Evolutionary conservation across 2,329 filamentous ascomycete species (phyloP), one percentile per base, ranked within the genome.

Genomic region (Aureobasidium sp.): DNA sequence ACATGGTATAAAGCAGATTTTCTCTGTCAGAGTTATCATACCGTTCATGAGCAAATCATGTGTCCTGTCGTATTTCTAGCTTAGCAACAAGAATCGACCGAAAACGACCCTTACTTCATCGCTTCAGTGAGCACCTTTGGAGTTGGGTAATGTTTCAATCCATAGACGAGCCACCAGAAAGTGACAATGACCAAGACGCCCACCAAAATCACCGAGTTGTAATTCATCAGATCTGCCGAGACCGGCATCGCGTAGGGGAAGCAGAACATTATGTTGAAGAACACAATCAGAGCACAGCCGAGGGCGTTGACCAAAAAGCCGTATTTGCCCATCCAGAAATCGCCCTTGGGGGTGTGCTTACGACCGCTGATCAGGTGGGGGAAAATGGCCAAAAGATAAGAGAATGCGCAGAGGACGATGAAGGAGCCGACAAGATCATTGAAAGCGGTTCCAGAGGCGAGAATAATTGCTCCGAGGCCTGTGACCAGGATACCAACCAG

Each of bases 201-300:
- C 20, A 77, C 77, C 25, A 84, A 69, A 61, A 83, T 82, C 3
- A 83, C 81, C 64, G 77, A 80, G 69, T 82, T 84, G 68, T 80
- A 82, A 65, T 81, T 81, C 80, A 81, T 82, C 25, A 61, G 14
- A 36, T 72, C 68, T 1, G 76, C 77, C 62, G 75, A 70, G 6
- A 78, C 76, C 12, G 79, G 77, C 51, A 80, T 65, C 2, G 74
- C 69, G 37, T 73, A 79, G 22, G 78, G 73, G 53, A 73, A 74
- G 63, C 73, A 74, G 64, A 72, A 75, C 60, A 73, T 69, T 42
- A 73, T 68, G 61, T 72, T 70, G 69, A 72, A 75, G 58, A 74
- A 71, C 12, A 72, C 64, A 25, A 74, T 73, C 45, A 71, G 62
- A 1, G 69, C 63, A 42, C 71, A 73, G 5, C 71, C 66, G 3